Conservation (phyloP, 2,329 filamentous ascomycete species). For the Phyllosticta citribraziliensis region DNA sequence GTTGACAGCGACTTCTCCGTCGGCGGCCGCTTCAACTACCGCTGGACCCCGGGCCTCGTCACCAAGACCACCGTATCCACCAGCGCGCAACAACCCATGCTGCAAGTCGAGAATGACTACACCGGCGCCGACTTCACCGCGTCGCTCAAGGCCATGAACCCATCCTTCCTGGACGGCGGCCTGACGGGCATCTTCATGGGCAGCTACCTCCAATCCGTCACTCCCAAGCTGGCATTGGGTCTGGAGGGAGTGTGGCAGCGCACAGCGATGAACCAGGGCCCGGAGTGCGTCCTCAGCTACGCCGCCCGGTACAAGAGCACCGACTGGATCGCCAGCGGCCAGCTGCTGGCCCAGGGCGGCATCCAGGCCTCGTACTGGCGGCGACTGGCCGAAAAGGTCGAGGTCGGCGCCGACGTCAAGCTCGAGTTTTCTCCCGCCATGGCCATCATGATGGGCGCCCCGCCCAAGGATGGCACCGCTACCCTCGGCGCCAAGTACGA, state of each 20-base stretch:
- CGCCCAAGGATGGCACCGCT: slow-evolving; percentile 79
- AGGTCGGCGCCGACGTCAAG: slow-evolving; percentile 91
- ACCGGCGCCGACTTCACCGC: slow-evolving; percentile 87
- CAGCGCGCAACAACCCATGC: slow-evolving; percentile 81
- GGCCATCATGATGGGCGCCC: slow-evolving; percentile 62
- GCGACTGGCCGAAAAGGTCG: slow-evolving; percentile 83
- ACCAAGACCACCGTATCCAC: slow-evolving; percentile 53
- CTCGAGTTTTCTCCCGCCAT: slow-evolving; percentile 61
- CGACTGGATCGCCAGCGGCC: slow-evolving; percentile 88
- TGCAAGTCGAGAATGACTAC: slow-evolving; percentile 94
- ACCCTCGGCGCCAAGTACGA: slow-evolving; percentile 96
- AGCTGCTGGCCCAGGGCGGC: slow-evolving; percentile 79
- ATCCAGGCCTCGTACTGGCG: slow-evolving; percentile 92
- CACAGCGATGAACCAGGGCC: slow-evolving; percentile 68
- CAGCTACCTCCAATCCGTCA: slow-evolving; percentile 90
- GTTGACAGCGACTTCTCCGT: slow-evolving; percentile 87
- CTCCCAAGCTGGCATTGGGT: slow-evolving; percentile 74
- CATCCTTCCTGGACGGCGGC: slow-evolving; percentile 84
- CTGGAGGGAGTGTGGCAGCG: slow-evolving; percentile 93
- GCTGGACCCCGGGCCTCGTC: slow-evolving; percentile 70
- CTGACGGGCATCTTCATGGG: slow-evolving; percentile 92
- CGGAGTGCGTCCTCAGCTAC: slow-evolving; percentile 87
- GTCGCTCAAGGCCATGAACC: slow-evolving; percentile 88
- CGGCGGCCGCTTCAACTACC: slow-evolving; percentile 83
- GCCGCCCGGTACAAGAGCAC: slow-evolving; percentile 80